Evolutionary conservation across 345 rosid species (phyloP).

Genomic region (Pugionium dolabratum): DNA sequence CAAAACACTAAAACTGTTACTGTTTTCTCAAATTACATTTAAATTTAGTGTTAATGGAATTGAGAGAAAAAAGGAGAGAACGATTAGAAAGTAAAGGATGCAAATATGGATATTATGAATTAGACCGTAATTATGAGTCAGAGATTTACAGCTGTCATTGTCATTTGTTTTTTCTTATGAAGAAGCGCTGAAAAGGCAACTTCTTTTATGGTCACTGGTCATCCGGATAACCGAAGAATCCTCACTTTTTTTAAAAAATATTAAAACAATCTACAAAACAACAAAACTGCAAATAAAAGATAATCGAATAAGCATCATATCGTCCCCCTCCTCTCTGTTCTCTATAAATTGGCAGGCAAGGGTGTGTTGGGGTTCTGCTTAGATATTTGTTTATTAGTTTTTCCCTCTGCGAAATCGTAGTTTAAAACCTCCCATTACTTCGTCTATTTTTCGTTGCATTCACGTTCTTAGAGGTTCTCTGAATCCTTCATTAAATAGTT

Average conservation of each 20-base stretch:
- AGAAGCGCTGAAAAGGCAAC: conserved; percentile 40
- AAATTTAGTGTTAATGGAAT: too few relatives aligned
- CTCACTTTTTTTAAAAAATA: conserved; percentile 27
- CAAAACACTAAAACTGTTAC: too few relatives aligned
- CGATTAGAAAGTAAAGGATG: conserved; percentile 14
- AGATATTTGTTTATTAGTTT: conserved; percentile 34
- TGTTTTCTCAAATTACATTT: too few relatives aligned
- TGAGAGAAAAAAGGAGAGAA: conserved; percentile 4
- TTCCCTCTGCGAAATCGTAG: conserved; percentile 21
- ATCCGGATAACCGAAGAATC: conserved; percentile 41
- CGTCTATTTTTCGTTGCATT: conserved; percentile 31
- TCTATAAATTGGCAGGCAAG: conserved; percentile 46
- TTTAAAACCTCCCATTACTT: conserved; percentile 24
- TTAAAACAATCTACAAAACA: conserved; percentile 17
- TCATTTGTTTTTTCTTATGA: conserved; percentile 30
- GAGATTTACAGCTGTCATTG: conserved; percentile 41
- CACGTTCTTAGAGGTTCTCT: conserved; percentile 33
- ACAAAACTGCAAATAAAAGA: conserved; percentile 7
- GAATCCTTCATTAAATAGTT: conserved; percentile 16
- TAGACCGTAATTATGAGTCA: conserved; percentile 37
- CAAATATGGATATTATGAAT: conserved; percentile 29
- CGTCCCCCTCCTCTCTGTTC: conserved; percentile 43
- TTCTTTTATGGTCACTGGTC: conserved; percentile 43
- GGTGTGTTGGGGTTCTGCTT: conserved; percentile 31
- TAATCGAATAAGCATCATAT: conserved; percentile 29